Base-by-base conservation (phyloP, 352 stramenopile species). In the Phytophthora citricola region DNA sequence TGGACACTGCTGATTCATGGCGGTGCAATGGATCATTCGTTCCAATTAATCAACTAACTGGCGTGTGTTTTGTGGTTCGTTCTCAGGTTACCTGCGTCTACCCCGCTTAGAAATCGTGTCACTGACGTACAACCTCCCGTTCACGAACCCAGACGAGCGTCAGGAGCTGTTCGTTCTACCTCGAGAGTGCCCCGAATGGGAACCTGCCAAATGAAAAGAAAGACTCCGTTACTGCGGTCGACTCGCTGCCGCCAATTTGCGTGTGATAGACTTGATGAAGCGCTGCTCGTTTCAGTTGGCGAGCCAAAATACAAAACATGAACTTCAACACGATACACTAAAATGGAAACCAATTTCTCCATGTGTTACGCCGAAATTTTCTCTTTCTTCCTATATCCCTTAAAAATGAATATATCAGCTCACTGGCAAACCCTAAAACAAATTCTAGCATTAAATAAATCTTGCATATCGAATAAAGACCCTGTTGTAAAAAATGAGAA, bases 61-160 rank as follows among this genome's bases (percentile, higher is more conserved):
- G 8, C 11, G 31, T 36, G 8, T 36, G 31, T 34, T 10, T 34
- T 34, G 29, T 34, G 29, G 29, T 9, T 48, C 47, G 24, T 50
- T 31, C 15, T 67, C 34, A 93, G 85, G 85, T 5, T 93, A 90
- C 61, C 52, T 93, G 22, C 78, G 78, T 1, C 69, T 93, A 20
- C 85, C 85, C 17, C 78, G 85, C 31, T 63, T 94, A 53, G 86
- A 94, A 78, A 91, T 94, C 62, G 78, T 80, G 47, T 92, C 85
- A 44, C 63, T 89, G 49, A 92, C 82, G 44, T 79, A 89, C 73
- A 91, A 73, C 22, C 48, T 79, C 44, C 75, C 85, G 40, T 83
- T 90, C 56, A 83, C 75, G 12, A 89, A 83, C 56, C 77, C 80
- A 32, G 84, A 91, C 45, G 85, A 92, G 59, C 80, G 83, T 15